Percentiles rank a stretch among this genome's conserved stretches.
Conservation (phyloP, 2,329 filamentous ascomycete genomes). For the Epichloe bromicola region DNA sequence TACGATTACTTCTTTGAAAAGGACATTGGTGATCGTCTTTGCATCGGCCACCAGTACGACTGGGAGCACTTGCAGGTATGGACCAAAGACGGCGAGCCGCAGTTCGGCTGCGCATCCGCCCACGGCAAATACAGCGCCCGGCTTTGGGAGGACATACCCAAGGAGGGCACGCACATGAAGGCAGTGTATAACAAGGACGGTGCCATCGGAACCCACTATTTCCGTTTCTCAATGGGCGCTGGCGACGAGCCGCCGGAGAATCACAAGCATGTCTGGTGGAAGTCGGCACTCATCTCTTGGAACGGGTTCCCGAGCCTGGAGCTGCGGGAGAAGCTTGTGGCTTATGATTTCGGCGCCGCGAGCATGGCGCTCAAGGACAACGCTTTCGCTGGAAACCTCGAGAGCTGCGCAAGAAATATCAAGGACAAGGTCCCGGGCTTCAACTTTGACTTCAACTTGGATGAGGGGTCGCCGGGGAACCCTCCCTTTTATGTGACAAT, state of each 20-base stretch:
- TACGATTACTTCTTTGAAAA: slow-evolving; percentile 36
- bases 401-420: slow-evolving; percentile 1
- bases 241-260: slow-evolving; percentile 18
- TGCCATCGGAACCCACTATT: slow-evolving; percentile 17
- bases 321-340: slow-evolving; percentile 4
- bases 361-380: slow-evolving; percentile 7
- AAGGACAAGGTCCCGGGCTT: slow-evolving; percentile 3
- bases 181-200: slow-evolving; percentile 26
- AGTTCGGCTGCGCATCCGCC: slow-evolving; percentile 18
- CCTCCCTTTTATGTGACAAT: not conserved
- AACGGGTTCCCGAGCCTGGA: slow-evolving; percentile 17
- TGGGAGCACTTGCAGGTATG: slow-evolving; percentile 25
- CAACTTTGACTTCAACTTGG: slow-evolving; percentile 6
- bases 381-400: slow-evolving; percentile 3
- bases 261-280: slow-evolving; percentile 18
- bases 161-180: slow-evolving; percentile 20
- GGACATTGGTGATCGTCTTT: slow-evolving; percentile 18
- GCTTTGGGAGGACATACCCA: slow-evolving; percentile 12
- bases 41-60: slow-evolving; percentile 25
- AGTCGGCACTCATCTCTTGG: slow-evolving; percentile 17
- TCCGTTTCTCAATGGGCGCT: slow-evolving; percentile 15
- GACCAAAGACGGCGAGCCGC: slow-evolving; percentile 14
- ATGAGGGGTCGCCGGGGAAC: slow-evolving; percentile 6
- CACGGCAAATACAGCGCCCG: slow-evolving; percentile 19
- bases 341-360: slow-evolving; percentile 8